Percentiles rank a stretch among this genome's conserved stretches.
phyloP scores from a whole-genome alignment of 345 rosid genomes.

The Microcos paniculata region DNA sequence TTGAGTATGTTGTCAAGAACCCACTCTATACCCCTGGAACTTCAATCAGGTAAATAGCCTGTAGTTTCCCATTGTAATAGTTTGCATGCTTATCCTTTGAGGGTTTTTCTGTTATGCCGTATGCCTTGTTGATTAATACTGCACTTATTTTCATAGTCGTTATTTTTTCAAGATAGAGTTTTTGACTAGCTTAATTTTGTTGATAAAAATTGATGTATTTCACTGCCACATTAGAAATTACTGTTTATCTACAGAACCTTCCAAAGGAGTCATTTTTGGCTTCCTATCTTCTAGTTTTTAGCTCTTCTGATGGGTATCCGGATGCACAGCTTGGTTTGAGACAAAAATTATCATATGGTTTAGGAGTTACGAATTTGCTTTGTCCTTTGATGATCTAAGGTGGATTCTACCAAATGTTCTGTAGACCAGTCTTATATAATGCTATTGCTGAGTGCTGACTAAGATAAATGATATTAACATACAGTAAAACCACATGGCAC shows the following conservation, averaged over 20 bases:
- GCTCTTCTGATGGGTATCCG: not conserved
- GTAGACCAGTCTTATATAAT: not conserved
- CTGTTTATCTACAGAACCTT: not conserved
- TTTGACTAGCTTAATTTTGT: not conserved
- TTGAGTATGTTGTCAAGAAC: slow-evolving; percentile 79
- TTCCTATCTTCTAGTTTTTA: not conserved
- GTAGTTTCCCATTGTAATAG: not conserved
- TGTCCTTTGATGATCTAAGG: not conserved
- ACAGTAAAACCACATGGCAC: not conserved
- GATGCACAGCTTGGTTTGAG: not conserved
- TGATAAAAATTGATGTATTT: not conserved
- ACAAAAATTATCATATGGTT: not conserved
- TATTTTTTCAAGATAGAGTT: not conserved
- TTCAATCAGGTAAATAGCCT: slow-evolving; percentile 63
- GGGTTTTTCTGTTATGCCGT: not conserved
- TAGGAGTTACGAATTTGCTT: not conserved
- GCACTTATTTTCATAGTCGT: not conserved
- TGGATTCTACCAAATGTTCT: not conserved
- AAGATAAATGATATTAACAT: not conserved
- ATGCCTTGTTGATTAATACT: not conserved
- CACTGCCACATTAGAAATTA: not conserved
- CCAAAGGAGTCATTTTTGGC: not conserved
- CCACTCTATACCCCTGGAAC: slow-evolving; percentile 80
- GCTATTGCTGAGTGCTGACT: not conserved
- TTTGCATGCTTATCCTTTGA: slow-evolving; percentile 1